These are phyloP conservation scores for Citrus unshiu DNA, from an alignment of 345 rosid genomes.

Conservation along the genomic window DNA sequence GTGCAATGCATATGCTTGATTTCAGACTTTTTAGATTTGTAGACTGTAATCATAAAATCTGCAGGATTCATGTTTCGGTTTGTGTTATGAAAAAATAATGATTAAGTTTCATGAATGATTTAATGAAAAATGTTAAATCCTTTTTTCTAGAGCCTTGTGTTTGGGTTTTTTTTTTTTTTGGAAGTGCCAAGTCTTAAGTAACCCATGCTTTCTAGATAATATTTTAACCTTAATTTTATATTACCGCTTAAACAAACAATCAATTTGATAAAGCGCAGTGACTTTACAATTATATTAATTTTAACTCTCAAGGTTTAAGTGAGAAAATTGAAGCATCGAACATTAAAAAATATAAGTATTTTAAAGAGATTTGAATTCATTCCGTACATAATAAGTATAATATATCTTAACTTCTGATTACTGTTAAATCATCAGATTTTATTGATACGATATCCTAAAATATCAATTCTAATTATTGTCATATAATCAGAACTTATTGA, in stretches of 20 bases:
- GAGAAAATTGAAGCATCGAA: no score
- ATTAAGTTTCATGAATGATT: neutral
- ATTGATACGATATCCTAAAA: no score
- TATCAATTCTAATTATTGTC: no score
- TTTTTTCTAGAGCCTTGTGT: neutral
- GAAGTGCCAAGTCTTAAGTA: neutral
- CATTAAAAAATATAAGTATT: neutral
- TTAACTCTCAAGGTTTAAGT: rapidly evolving
- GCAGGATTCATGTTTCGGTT: neutral
- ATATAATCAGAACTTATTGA: no score
- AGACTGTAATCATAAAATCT: neutral
- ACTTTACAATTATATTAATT: neutral
- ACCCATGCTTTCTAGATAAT: neutral
- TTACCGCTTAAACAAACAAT: neutral
- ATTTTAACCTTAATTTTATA: neutral
- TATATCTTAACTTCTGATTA: no score
- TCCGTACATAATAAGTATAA: rapidly evolving
- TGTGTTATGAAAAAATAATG: neutral
- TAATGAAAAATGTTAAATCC: neutral
- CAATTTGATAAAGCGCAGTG: neutral
- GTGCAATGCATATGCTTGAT: neutral
- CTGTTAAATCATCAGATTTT: no score
- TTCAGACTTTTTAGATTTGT: neutral
- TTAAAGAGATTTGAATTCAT: neutral
- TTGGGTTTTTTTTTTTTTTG: neutral